A percentile compares a stretch with the other conserved stretches of the same genome.
phyloP scores from a whole-genome alignment of 1,284 basidiomycete genomes.

The Tremellales sp. region DNA sequence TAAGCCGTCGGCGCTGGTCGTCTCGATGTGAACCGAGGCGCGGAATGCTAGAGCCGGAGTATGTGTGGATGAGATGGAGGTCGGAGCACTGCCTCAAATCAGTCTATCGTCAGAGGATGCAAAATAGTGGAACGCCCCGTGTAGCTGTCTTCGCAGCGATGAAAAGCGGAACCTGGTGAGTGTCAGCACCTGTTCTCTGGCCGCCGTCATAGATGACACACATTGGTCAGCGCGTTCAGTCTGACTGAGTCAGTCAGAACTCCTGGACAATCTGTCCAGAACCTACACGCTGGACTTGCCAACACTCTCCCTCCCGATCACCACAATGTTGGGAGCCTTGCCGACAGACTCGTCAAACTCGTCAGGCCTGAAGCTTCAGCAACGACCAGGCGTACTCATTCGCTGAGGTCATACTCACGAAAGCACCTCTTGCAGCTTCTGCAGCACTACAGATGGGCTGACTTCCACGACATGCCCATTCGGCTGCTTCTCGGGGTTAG shows the following conservation, averaged over 20 bases:
- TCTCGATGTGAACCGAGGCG: conserved; percentile 14
- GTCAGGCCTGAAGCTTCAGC: neutral
- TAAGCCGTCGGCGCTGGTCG: neutral
- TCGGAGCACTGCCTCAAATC: conserved; percentile 19
- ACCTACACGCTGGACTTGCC: conserved; percentile 32
- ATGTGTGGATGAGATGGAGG: conserved; percentile 17
- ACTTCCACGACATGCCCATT: neutral
- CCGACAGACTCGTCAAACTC: neutral
- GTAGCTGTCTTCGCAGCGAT: conserved; percentile 15
- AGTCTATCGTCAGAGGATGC: conserved; percentile 1
- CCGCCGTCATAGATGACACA: conserved; percentile 1
- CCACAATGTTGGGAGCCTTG: conserved; percentile 11
- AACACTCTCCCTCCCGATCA: conserved; percentile 21
- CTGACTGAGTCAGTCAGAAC: conserved; percentile 5
- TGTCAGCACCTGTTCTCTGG: neutral
- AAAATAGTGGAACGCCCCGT: conserved; percentile 8
- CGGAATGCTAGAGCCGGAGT: conserved; percentile 4
- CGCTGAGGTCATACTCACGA: neutral
- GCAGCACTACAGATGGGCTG: conserved; percentile 27
- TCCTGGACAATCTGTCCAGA: neutral
- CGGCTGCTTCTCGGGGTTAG: neutral
- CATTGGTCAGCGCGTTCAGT: conserved; percentile 6
- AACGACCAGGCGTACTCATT: too few relatives aligned
- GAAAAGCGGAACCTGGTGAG: conserved; percentile 13
- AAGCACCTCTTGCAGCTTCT: conserved; percentile 6